These are phyloP conservation scores for Eucalyptus cloeziana DNA, from an alignment of 345 rosid genomes.

Conservation along the genomic window DNA sequence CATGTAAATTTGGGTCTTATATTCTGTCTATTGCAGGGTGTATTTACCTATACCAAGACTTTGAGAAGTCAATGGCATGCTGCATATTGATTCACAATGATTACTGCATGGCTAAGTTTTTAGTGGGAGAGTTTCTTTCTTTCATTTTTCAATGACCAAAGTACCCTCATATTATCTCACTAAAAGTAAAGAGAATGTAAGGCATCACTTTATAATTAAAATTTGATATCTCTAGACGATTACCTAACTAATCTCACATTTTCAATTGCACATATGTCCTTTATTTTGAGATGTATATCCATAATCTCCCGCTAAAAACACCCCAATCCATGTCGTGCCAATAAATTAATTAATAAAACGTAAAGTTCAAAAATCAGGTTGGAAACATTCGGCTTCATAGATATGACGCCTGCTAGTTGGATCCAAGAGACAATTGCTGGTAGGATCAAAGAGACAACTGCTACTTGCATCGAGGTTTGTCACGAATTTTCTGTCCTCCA, in stretches of 20 bases:
- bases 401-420: not conserved
- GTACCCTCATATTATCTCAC: not conserved
- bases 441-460: too few relatives aligned
- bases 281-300: not conserved
- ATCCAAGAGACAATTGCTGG: not conserved
- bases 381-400: not conserved
- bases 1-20: too few relatives aligned
- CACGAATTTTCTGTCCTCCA: not conserved
- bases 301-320: not conserved
- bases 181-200: not conserved
- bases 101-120: too few relatives aligned
- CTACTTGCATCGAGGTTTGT: not conserved
- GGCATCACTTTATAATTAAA: not conserved
- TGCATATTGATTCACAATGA: too few relatives aligned
- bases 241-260: not conserved
- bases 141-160: too few relatives aligned
- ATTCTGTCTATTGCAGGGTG: too few relatives aligned
- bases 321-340: not conserved
- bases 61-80: too few relatives aligned
- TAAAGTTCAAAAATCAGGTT: not conserved
- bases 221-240: not conserved
- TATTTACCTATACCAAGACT: too few relatives aligned
- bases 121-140: too few relatives aligned
- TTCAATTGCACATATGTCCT: not conserved
- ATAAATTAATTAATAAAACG: too few relatives aligned